Percentiles rank a stretch among this genome's conserved stretches.
phyloP scores from a whole-genome alignment of 2,329 filamentous ascomycete species.

The Penicillium frequentans region DNA sequence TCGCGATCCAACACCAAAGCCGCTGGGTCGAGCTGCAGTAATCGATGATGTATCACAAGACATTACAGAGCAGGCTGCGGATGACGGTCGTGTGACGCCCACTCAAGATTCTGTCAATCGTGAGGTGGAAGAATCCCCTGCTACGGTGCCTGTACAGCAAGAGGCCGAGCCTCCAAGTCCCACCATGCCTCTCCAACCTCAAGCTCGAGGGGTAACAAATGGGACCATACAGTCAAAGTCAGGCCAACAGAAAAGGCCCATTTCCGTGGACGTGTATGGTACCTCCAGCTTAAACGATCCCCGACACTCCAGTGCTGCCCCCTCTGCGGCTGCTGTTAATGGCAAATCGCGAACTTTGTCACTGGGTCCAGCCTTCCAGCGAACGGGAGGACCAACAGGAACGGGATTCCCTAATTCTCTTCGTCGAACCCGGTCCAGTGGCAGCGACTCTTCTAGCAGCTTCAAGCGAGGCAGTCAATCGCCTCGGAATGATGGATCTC shows the following conservation, averaged over 20 bases:
- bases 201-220: slow-evolving; percentile 3
- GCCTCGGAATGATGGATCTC: slow-evolving; percentile 47
- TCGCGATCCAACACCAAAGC: slow-evolving; percentile 18
- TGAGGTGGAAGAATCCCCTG: slow-evolving; percentile 19
- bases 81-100: slow-evolving; percentile 25
- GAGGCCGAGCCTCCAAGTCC: slow-evolving; percentile 6
- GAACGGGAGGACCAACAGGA: slow-evolving; percentile 3
- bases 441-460: slow-evolving; percentile 70
- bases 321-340: slow-evolving; percentile 6
- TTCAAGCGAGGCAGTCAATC: slow-evolving; percentile 66
- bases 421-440: slow-evolving; percentile 60
- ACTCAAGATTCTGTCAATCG: slow-evolving; percentile 13
- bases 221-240: slow-evolving; percentile 8
- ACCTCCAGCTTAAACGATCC: slow-evolving; percentile 10
- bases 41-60: slow-evolving; percentile 17
- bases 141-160: not conserved
- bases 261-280: slow-evolving; percentile 20
- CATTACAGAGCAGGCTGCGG: slow-evolving; percentile 6
- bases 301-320: slow-evolving; percentile 6
- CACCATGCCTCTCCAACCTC: slow-evolving; percentile 10
- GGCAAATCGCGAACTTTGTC: slow-evolving; percentile 23
- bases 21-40: slow-evolving; percentile 8
- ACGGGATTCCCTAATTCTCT: slow-evolving; percentile 30
- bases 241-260: slow-evolving; percentile 17
- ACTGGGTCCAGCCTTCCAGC: slow-evolving; percentile 20